phyloP scores from a whole-genome alignment of 805 yeast genomes.

The Sungouiella blattae region DNA sequence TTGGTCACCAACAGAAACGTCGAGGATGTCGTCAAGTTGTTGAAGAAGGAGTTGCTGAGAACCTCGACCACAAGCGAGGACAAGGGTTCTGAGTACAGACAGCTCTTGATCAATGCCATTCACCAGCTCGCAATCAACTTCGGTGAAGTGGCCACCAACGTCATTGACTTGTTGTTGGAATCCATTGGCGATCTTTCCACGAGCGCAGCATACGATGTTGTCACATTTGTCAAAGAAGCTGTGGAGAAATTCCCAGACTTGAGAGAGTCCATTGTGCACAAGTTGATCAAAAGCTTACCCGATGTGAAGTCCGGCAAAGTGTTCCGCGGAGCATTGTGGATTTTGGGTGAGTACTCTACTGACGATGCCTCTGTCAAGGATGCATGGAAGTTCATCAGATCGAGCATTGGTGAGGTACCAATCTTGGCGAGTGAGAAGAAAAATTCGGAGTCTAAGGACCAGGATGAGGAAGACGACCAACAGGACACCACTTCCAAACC shows the following conservation, averaged over 20 bases:
- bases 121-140: conserved; percentile 85
- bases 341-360: conserved; percentile 85
- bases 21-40: conserved; percentile 86
- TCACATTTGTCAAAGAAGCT: conserved; percentile 90
- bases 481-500: conserved; percentile 14
- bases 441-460: conserved; percentile 25
- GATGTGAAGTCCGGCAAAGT: conserved; percentile 83
- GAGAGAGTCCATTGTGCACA: conserved; percentile 59
- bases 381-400: conserved; percentile 84
- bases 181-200: conserved; percentile 82
- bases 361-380: conserved; percentile 69
- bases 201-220: conserved; percentile 82
- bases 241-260: conserved; percentile 86
- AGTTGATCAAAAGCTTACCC: conserved; percentile 60
- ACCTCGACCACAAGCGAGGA: conserved; percentile 74
- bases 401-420: conserved; percentile 87
- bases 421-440: conserved; percentile 71
- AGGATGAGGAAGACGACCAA: conserved; percentile 31
- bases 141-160: conserved; percentile 87
- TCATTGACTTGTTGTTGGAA: conserved; percentile 83
- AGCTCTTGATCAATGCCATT: conserved; percentile 79
- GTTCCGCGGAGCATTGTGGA: conserved; percentile 92
- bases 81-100: conserved; percentile 81
- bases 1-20: conserved; percentile 85
- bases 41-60: conserved; percentile 84